Base-by-base conservation (phyloP, 306 rosid genomes). In the Fagus sylvatica region DNA sequence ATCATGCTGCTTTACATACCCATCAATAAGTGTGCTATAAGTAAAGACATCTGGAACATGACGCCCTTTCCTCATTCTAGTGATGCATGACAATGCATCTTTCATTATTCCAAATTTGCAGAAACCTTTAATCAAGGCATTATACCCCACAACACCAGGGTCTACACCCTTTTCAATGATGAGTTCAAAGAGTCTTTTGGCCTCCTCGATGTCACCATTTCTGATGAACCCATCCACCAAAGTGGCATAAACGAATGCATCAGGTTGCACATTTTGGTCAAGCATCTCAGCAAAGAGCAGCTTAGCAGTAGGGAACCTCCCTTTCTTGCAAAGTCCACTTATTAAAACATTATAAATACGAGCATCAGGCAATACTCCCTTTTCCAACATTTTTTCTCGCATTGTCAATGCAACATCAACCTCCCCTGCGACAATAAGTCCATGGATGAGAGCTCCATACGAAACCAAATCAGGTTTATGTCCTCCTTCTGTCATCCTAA, bases 91-190 rank as follows among this genome's bases (percentile, higher is more conserved):
- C 10, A 89, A 55, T 72, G 97, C 97, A 76, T 91, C 86, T 19
- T 60, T 75, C 90, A 94, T 90, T 88, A 73, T 83, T 68, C 97
- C 94, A n/a, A 81, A 80, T 89, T 85, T 93, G 84, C 96, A 93
- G 68, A 85, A 88, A 77, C 97, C 96, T 82, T 91, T 91, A 71
- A 93, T 90, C 94, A 90, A 89, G 83, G 90, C 89, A 84, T 94
- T 94, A 70, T 87, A 94, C 28, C 88, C 97, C 17, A 90, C 97
- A 72, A 83, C 49, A 70, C 87, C 94, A 55, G 89, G 97, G 72
- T 82, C 88, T 69, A 84, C 53, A 78, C 89, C 93, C 77, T 83
- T 78, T 57, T 79, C 79, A 75, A 79, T 84, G 71, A 85, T 33
- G 6, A 80, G 69, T 41, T 86, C 79, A 79, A 91, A 94, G 28